phyloP scores from a whole-genome alignment of 208 protist genomes.

The Leishmania aethiopica region DNA sequence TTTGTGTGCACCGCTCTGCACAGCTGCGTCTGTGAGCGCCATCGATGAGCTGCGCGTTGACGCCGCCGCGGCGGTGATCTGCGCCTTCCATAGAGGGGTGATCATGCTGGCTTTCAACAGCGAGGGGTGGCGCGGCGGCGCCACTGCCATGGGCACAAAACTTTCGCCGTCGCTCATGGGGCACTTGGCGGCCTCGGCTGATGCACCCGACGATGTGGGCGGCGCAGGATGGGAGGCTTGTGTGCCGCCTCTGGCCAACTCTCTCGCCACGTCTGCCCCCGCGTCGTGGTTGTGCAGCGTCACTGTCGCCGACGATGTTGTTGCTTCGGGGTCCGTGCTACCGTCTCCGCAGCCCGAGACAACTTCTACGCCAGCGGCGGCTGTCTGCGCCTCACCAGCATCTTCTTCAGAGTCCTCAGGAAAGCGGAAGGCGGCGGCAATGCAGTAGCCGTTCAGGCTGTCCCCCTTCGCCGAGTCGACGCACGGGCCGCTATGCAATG shows the following conservation, averaged over 20 bases:
- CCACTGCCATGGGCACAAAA: slow-evolving; percentile 8
- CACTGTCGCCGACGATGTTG: neutral
- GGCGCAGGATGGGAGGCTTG: neutral
- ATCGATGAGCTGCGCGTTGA: neutral
- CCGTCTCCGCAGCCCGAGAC: neutral
- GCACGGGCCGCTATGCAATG: neutral
- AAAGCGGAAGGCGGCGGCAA: slow-evolving; percentile 27
- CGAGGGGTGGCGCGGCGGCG: slow-evolving; percentile 6
- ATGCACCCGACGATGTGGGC: neutral
- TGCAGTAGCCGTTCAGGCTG: slow-evolving; percentile 20
- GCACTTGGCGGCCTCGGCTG: neutral
- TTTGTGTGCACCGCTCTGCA: no score
- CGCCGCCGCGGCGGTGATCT: neutral
- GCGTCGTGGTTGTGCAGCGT: neutral
- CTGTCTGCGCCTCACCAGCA: neutral
- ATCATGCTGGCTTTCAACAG: neutral
- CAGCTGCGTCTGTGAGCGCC: neutral
- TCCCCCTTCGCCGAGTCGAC: neutral
- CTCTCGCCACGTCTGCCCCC: neutral
- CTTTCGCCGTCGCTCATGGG: neutral
- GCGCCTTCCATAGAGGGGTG: slow-evolving; percentile 6
- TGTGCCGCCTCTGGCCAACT: neutral
- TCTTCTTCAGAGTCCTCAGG: neutral
- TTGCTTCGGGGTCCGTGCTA: neutral
- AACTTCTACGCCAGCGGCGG: neutral